phyloP scores from a whole-genome alignment of 768 basidiomycete species.

The Lactarius psammicola region DNA sequence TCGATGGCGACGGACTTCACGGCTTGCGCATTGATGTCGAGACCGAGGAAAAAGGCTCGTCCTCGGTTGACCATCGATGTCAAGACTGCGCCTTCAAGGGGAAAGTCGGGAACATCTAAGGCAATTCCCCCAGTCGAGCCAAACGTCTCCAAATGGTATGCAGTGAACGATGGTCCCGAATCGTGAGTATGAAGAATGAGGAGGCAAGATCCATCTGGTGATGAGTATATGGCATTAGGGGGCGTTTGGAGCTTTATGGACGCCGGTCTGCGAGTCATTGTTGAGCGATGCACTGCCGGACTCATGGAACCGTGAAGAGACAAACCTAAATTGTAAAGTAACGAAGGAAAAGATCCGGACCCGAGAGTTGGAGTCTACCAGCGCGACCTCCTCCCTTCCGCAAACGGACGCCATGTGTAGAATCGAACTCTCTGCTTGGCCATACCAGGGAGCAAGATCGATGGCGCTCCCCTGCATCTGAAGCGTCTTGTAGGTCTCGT shows the following conservation, averaged over 20 bases:
- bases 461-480: conserved; percentile 43
- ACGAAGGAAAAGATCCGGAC: conserved; percentile 53
- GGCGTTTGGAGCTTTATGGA: conserved; percentile 39
- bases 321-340: conserved; percentile 53
- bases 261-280: conserved; percentile 41
- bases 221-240: conserved; percentile 41
- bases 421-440: conserved; percentile 32
- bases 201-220: conserved; percentile 57
- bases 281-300: background rate
- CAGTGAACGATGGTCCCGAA: conserved; percentile 32
- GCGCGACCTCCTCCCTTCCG: conserved; percentile 51
- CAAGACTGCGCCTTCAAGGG: conserved; percentile 33
- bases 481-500: conserved; percentile 44
- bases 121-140: conserved; percentile 48
- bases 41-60: conserved; percentile 43
- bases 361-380: conserved; percentile 46
- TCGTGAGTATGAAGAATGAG: conserved; percentile 35
- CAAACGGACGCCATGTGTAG: conserved; percentile 43
- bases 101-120: conserved; percentile 36
- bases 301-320: background rate
- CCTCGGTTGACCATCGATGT: conserved; percentile 48
- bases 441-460: conserved; percentile 47
- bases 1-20: conserved; percentile 48
- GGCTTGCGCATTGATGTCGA: conserved; percentile 37
- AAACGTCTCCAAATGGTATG: conserved; percentile 58